These are phyloP conservation scores for Melastoma candidum DNA, from an alignment of 441 rosid species.

Conservation along the genomic window DNA sequence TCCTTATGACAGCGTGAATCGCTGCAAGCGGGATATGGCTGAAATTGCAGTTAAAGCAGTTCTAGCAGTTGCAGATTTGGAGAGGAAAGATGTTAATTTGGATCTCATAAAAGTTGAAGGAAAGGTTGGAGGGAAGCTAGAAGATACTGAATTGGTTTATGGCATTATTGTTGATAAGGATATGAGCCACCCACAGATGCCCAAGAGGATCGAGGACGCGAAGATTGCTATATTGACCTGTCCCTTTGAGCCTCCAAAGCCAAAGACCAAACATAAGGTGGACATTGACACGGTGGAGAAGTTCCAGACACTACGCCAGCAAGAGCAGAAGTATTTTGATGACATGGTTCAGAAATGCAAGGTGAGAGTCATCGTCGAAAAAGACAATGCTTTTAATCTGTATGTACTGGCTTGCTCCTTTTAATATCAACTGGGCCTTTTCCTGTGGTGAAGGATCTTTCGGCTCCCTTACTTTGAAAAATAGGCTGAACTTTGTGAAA, in stretches of 20 bases:
- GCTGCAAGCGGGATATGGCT: slow-evolving; percentile 84
- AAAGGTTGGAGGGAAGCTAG: slow-evolving; percentile 88
- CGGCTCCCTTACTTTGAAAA: too few species aligned
- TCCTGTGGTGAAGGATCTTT: too few species aligned
- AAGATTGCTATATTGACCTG: slow-evolving; percentile 97
- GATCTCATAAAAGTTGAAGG: slow-evolving; percentile 96
- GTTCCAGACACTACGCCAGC: slow-evolving; percentile 79
- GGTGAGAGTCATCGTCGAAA: slow-evolving; percentile 23
- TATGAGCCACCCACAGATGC: slow-evolving; percentile 99
- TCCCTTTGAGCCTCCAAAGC: slow-evolving; percentile 98
- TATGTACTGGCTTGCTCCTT: too few species aligned
- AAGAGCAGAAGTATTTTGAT: slow-evolving; percentile 91
- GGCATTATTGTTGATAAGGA: slow-evolving; percentile 88
- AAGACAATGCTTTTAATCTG: too few species aligned
- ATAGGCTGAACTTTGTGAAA: not conserved
- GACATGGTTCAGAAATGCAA: slow-evolving; percentile 99
- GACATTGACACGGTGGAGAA: slow-evolving; percentile 95
- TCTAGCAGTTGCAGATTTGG: slow-evolving; percentile 91
- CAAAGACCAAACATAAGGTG: slow-evolving; percentile 98
- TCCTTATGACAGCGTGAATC: slow-evolving; percentile 59
- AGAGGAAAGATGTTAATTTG: slow-evolving; percentile 86
- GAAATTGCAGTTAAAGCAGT: slow-evolving; percentile 98
- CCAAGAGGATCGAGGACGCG: slow-evolving; percentile 80
- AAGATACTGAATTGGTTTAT: slow-evolving; percentile 80
- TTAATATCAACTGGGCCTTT: too few species aligned